Evolutionary conservation across 2,329 filamentous ascomycete genomes (phyloP).

Genomic region (Fusarium sp.): DNA sequence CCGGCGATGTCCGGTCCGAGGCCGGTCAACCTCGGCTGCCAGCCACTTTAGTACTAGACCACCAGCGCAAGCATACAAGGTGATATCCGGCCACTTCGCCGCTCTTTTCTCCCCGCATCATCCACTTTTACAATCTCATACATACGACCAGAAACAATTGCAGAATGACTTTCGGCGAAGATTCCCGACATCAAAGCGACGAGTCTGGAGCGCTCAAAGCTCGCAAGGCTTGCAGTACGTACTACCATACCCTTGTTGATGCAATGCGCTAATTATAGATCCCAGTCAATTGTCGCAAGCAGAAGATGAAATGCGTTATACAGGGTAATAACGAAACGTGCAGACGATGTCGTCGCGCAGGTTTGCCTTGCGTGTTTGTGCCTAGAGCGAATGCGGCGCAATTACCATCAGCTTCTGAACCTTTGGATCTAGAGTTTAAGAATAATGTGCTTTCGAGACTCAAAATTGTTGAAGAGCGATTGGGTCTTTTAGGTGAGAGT

Average conservation of each 20-base stretch:
- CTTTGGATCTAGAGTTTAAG: constrained; percentile 21
- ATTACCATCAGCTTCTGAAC: constrained; percentile 1
- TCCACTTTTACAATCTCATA: constrained; percentile 16
- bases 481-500: background rate
- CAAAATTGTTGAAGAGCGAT: background rate
- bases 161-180: constrained; percentile 16
- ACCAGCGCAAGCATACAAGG: background rate
- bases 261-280: constrained; percentile 4
- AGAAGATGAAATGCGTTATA: constrained; percentile 27
- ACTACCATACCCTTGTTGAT: background rate
- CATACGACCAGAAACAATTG: background rate
- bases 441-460: constrained; percentile 6
- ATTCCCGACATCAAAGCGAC: constrained; percentile 17
- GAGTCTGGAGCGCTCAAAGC: constrained; percentile 19
- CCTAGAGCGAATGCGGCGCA: constrained; percentile 22
- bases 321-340: constrained; percentile 23
- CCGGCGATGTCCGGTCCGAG: constrained; percentile 16
- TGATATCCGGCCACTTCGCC: constrained; percentile 27
- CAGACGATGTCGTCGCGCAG: constrained; percentile 20
- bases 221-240: constrained; percentile 24
- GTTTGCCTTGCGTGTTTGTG: constrained; percentile 18
- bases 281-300: constrained; percentile 24
- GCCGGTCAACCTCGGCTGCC: constrained; percentile 5
- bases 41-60: constrained; percentile 10
- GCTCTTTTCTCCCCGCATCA: constrained; percentile 8